Base-by-base conservation (phyloP, 2,329 filamentous ascomycete species). In the Aureobasidium subglaciale region DNA sequence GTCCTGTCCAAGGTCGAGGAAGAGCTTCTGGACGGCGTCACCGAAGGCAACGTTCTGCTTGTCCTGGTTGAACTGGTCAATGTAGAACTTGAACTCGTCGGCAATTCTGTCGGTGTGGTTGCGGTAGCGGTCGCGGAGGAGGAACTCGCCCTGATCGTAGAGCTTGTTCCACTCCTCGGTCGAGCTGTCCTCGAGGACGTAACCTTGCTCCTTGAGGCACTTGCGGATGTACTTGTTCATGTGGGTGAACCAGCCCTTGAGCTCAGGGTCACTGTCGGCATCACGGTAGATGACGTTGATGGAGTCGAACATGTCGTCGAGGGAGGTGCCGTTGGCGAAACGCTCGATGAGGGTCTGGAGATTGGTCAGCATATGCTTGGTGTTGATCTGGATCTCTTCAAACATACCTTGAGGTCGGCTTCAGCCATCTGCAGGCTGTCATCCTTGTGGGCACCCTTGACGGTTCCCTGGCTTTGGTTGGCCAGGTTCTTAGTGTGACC, bases 281-380 rank as follows among this genome's bases (percentile, higher is more conserved):
- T 95, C 89, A 48, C 78, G 76, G 75, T 97, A 97, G 63, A 99
- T 85, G 60, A 84, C 81, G 62, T 90, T 86, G 70, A 99, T 86
- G 0, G 90, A 84, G 16, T 87, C 84, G 74, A 93, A 90, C 4
- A 97, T 76, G 62, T 95, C 89, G 60, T 95, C 86, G 30, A 85
- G 83, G 0, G 91, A 96, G 8, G 93, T 97, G 66, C 86, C 86
- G 71, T 99, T 97, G 68, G 93, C 93, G 64, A 96, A 97, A 45
- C 93, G 87, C 77, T 62, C 93, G 62, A 99, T 85, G 18, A 99
- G 78, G 8, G 84, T 89, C 82, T 88, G 78, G 18, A 74, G 71
- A 43, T 70, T 64, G 62, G 73, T 82, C 71, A 82, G 78, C 74
- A 72, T 71, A 64, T 72, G 64, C 64, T 68, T 63, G 61, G 68